phyloP scores from a whole-genome alignment of 2,329 filamentous ascomycete genomes.

The Botrytis pseudocinerea region DNA sequence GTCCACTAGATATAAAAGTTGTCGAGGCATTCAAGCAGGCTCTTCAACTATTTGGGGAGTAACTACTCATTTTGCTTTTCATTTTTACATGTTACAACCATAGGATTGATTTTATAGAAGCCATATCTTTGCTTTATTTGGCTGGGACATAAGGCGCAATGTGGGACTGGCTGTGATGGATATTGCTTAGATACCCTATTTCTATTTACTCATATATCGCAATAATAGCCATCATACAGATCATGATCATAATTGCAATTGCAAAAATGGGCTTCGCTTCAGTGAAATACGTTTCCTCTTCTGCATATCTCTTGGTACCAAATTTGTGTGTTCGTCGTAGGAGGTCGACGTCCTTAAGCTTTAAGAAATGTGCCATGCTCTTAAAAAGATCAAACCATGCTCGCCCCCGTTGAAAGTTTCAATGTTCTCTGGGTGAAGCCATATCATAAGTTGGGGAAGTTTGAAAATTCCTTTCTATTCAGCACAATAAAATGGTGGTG shows the following conservation, averaged over 20 bases:
- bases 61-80: background rate
- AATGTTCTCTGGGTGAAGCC: background rate
- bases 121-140: conserved; percentile 9
- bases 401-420: background rate
- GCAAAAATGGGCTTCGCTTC: background rate
- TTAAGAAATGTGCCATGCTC: background rate
- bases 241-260: background rate
- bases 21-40: conserved; percentile 64
- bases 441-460: background rate
- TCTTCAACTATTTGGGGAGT: conserved; percentile 43
- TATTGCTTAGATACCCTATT: conserved; percentile 17
- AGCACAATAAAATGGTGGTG: background rate
- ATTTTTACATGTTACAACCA: background rate
- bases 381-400: background rate
- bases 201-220: background rate
- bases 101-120: background rate
- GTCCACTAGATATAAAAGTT: conserved; percentile 52
- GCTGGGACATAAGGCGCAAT: conserved; percentile 9
- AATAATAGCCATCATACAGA: conserved; percentile 21
- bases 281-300: background rate
- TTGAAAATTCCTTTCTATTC: background rate
- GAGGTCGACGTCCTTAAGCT: background rate
- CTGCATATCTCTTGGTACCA: background rate
- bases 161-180: conserved; percentile 2
- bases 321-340: background rate